Base-by-base conservation (phyloP, 1,284 basidiomycete genomes). In the Apiotrichum laibachii region DNA sequence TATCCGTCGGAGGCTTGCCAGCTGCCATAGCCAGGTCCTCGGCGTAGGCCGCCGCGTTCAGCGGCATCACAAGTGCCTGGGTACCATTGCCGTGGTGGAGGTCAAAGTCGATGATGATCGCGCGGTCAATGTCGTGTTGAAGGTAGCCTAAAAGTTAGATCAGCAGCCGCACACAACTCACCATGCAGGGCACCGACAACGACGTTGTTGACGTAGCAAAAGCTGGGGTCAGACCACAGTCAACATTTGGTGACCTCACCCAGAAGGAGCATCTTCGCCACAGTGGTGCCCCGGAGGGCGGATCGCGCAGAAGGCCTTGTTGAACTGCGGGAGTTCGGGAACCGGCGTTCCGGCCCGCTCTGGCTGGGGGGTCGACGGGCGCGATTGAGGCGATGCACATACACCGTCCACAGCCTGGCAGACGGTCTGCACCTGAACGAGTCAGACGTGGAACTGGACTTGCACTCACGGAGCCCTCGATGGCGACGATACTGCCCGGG, bases 41-140 rank as follows among this genome's bases (percentile, higher is more conserved):
- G 19, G 85, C 81, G 71, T 90, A 86, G 0, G 89, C 86, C 59
- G 92, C 90, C 63, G 90, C 88, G 69, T 98, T 98, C 62, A 97
- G 88, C 50, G 89, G 86, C 90, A 92, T 96, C 0, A 84, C 85
- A 31, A 97, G 86, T 1, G 90, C 86, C 71, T 97, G 93, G 0
- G 92, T 96, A 1, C 95, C 95, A 71, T 98, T 95, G 10, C 92
- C 90, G 69, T 96, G 93, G 77, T 97, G 93, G 8, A 97, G 80
- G 77, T 98, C 94, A 62, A 97, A 92, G 71, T 98, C 95, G 48
- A 97, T 84, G 52, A 98, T 88, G 39, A 95, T 84, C 1, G 90
- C 82, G 33, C 91, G 85, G 49, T 88, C 86, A 53, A 96, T 82
- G 7, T 84, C 83, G 69, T 97, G 87, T 52, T 85, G 81, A 5